Conservation (phyloP, 2,329 filamentous ascomycete genomes). For the Verticillium isaacii region DNA sequence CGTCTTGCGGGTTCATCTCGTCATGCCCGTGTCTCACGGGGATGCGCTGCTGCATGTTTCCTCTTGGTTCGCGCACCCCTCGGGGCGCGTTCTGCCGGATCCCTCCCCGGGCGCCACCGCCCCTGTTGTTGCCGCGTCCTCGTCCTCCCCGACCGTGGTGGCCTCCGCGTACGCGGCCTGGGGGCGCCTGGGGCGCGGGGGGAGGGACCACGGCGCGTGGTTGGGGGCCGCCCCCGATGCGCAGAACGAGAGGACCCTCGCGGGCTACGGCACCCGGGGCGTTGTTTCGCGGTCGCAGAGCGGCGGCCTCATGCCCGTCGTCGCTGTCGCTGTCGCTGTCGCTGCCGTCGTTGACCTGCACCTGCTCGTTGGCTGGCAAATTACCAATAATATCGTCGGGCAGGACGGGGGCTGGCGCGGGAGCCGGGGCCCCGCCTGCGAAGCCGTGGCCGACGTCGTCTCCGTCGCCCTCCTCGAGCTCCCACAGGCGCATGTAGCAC, state of each 20-base stretch:
- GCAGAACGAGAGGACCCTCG: slow-evolving; percentile 52
- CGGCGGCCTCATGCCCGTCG: slow-evolving; percentile 3
- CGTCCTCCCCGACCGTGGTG: slow-evolving; percentile 17
- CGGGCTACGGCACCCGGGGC: slow-evolving; percentile 41
- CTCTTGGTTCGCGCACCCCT: slow-evolving; percentile 13
- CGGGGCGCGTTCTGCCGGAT: slow-evolving; percentile 18
- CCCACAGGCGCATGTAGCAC: slow-evolving; percentile 88
- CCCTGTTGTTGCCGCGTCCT: slow-evolving; percentile 15
- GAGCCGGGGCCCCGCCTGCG: slow-evolving; percentile 27
- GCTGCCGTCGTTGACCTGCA: slow-evolving; percentile 17
- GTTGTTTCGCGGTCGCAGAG: slow-evolving; percentile 14
- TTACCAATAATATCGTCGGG: slow-evolving; percentile 10
- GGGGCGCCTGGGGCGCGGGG: slow-evolving; percentile 21
- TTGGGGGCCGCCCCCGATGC: slow-evolving; percentile 39
- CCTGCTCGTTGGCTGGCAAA: slow-evolving; percentile 20
- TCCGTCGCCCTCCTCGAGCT: slow-evolving; percentile 76
- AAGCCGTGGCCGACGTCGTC: slow-evolving; percentile 43
- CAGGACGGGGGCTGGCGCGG: slow-evolving; percentile 1
- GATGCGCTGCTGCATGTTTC: slow-evolving; percentile 11
- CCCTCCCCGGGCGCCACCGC: slow-evolving; percentile 22
- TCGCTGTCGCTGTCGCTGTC: slow-evolving; percentile 22
- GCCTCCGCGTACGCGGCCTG: slow-evolving; percentile 15
- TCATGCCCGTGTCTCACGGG: slow-evolving; percentile 9
- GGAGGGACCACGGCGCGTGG: slow-evolving; percentile 20
- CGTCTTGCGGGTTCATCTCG: slow-evolving; percentile 39